These are phyloP conservation scores for Clausena lansium DNA, from an alignment of 345 rosid species.

Conservation along the genomic window DNA sequence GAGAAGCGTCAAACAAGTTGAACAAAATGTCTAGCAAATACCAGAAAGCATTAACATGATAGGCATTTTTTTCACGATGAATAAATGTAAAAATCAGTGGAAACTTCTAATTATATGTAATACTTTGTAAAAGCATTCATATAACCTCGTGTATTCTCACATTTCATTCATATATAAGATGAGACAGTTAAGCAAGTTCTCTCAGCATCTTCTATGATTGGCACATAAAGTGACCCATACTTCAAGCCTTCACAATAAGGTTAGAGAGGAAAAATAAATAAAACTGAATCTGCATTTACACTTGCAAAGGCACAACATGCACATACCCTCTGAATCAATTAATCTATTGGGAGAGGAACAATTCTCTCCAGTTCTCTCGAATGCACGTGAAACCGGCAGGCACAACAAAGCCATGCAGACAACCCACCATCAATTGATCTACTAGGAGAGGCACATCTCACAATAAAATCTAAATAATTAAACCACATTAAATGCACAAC, in stretches of 20 bases:
- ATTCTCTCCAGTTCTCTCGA: background rate
- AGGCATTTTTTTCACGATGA: background rate
- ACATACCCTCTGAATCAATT: background rate
- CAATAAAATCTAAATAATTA: background rate
- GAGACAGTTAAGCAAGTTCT: background rate
- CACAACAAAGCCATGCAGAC: background rate
- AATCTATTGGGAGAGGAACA: background rate
- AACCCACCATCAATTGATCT: background rate
- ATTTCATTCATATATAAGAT: background rate
- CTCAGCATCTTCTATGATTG: background rate
- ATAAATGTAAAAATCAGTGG: background rate
- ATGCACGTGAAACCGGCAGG: background rate
- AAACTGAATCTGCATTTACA: background rate
- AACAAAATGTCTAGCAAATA: background rate
- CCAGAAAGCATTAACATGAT: background rate
- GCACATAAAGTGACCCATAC: background rate
- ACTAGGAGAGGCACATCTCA: background rate
- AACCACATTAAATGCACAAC: background rate
- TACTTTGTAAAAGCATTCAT: background rate
- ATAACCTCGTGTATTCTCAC: background rate
- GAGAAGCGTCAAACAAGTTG: conserved; percentile 16
- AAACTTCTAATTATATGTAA: background rate
- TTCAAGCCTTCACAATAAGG: background rate
- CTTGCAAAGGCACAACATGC: background rate
- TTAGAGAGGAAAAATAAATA: background rate